Evolutionary conservation across 495 filamentous ascomycete species (phyloP).

Genomic region (Penicillium coffeae): DNA sequence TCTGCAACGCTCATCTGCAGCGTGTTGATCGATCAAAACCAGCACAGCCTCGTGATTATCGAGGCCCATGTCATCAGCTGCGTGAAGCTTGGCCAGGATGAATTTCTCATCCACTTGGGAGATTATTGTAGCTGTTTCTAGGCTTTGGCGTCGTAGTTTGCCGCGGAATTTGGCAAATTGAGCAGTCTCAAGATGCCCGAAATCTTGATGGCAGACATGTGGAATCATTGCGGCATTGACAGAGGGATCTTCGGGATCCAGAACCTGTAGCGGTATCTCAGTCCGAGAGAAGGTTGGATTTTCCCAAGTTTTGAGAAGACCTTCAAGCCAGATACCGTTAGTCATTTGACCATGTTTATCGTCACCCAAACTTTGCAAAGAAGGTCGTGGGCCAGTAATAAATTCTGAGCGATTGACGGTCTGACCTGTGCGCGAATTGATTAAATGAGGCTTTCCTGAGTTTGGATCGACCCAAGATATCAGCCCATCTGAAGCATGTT

Average conservation of each 20-base stretch:
- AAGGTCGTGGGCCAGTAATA: background rate
- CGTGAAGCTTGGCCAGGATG: conserved; percentile 62
- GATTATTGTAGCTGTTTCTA: conserved; percentile 64
- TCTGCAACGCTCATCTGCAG: conserved; percentile 83
- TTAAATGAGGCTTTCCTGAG: conserved; percentile 53
- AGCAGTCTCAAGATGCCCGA: conserved; percentile 10
- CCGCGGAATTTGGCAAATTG: conserved; percentile 35
- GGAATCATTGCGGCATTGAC: background rate
- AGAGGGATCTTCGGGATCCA: conserved; percentile 14
- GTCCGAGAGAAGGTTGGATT: conserved; percentile 59
- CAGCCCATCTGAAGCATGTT: conserved; percentile 24
- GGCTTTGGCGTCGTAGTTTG: conserved; percentile 62
- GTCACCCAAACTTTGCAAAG: background rate
- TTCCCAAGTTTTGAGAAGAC: conserved; percentile 47
- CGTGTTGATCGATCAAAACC: conserved; percentile 89
- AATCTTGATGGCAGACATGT: conserved; percentile 10
- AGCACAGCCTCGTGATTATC: conserved; percentile 36
- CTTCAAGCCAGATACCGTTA: conserved; percentile 34
- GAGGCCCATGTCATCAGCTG: background rate
- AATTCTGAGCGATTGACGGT: conserved; percentile 22
- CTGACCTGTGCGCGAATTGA: conserved; percentile 63
- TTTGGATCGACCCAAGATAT: conserved; percentile 66
- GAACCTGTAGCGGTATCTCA: conserved; percentile 45
- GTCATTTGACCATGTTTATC: background rate
- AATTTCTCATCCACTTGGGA: conserved; percentile 89